Conservation (phyloP, 495 filamentous ascomycete species). For the Oidiodendron maius region DNA sequence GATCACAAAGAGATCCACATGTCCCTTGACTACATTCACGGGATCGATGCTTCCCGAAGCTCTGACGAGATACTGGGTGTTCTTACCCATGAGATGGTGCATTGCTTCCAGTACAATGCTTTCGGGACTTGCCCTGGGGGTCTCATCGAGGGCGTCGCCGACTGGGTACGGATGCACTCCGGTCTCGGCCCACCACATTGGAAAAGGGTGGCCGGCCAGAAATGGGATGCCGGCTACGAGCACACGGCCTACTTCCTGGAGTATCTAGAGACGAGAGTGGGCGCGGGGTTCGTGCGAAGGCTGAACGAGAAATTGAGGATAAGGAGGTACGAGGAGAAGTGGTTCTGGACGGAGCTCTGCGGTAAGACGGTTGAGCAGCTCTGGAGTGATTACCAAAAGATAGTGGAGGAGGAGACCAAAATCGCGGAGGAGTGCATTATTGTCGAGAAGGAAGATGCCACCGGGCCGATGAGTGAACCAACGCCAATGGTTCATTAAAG, state of each 20-base stretch:
- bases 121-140: conserved; percentile 63
- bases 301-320: conserved; percentile 67
- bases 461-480: conserved; percentile 6
- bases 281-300: conserved; percentile 61
- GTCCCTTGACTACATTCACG: conserved; percentile 66
- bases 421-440: conserved; percentile 22
- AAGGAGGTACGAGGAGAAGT: conserved; percentile 48
- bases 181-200: conserved; percentile 79
- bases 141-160: conserved; percentile 86
- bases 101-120: conserved; percentile 86
- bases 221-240: conserved; percentile 92
- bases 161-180: conserved; percentile 80
- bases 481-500: too few species aligned
- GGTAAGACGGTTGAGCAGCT: conserved; percentile 58
- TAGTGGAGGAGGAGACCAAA: conserved; percentile 19
- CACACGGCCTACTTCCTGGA: conserved; percentile 88
- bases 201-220: conserved; percentile 52
- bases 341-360: conserved; percentile 69
- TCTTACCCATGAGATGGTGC: conserved; percentile 87
- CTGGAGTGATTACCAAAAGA: conserved; percentile 63
- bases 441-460: conserved; percentile 23
- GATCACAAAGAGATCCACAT: conserved; percentile 97
- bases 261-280: conserved; percentile 60
- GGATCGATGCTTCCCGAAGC: conserved; percentile 31
- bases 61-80: conserved; percentile 76